phyloP scores from a whole-genome alignment of 2,329 filamentous ascomycete species.

The Triangularia setosa region DNA sequence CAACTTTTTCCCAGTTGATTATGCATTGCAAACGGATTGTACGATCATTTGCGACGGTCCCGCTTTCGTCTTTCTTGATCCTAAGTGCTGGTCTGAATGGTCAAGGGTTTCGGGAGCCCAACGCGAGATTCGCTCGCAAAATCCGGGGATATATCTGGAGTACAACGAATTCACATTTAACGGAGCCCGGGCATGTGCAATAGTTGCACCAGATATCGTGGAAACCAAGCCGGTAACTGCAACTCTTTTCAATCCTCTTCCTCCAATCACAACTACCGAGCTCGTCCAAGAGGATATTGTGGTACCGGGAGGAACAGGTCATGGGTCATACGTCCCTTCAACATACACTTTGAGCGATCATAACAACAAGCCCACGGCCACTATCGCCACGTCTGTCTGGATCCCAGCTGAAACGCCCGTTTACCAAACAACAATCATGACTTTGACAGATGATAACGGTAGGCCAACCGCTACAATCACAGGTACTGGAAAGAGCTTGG shows the following conservation, averaged over 20 bases:
- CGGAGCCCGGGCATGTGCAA: background rate
- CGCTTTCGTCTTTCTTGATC: constrained; percentile 1
- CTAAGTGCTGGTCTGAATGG: constrained; percentile 19
- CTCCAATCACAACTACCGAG: background rate
- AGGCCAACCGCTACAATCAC: background rate
- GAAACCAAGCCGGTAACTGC: background rate
- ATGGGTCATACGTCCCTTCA: background rate
- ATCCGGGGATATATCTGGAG: background rate
- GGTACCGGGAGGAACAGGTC: background rate
- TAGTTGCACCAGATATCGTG: background rate
- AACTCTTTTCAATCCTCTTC: background rate
- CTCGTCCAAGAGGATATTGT: background rate
- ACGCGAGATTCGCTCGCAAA: background rate
- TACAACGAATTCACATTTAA: background rate
- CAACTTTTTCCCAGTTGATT: background rate
- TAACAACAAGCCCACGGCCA: background rate
- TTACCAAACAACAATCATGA: background rate
- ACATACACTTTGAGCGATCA: background rate
- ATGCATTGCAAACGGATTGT: background rate
- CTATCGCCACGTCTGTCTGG: background rate
- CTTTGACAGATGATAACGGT: background rate
- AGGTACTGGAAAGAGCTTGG: background rate
- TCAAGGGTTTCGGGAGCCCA: background rate
- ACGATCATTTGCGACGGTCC: constrained; percentile 11
- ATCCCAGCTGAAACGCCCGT: background rate